Conservation (phyloP, 2,329 filamentous ascomycete species). For the Aspergillus sp. region DNA sequence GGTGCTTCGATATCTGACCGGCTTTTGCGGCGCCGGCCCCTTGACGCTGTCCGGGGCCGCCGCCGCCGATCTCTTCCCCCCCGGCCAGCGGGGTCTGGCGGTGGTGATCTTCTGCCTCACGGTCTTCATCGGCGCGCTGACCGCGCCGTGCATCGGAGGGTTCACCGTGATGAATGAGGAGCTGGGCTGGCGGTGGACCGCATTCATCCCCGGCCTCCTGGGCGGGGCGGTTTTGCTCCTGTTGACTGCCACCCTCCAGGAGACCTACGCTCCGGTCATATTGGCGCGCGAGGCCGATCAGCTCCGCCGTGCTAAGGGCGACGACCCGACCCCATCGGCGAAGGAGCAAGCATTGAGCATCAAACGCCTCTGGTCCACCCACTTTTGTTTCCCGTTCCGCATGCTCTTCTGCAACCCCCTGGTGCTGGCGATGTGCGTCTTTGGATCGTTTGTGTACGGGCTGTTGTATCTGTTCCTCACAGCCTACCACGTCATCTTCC, state of each 20-base stretch:
- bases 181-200: constrained; percentile 52
- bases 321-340: constrained; percentile 54
- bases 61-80: constrained; percentile 58
- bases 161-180: constrained; percentile 48
- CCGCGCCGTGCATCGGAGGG: constrained; percentile 55
- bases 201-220: constrained; percentile 51
- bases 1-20: neutral
- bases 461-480: constrained; percentile 30
- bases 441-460: constrained; percentile 32
- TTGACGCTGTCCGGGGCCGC: constrained; percentile 36
- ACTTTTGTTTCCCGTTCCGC: constrained; percentile 43
- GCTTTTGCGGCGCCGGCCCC: neutral
- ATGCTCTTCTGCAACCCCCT: constrained; percentile 39
- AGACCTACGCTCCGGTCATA: constrained; percentile 54
- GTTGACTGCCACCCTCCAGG: constrained; percentile 44
- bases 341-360: constrained; percentile 51
- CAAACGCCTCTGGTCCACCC: constrained; percentile 43
- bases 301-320: constrained; percentile 51
- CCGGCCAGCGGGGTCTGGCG: constrained; percentile 41
- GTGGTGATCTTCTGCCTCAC: constrained; percentile 52
- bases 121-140: constrained; percentile 51
- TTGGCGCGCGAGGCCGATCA: constrained; percentile 52
- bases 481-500: constrained; percentile 36
- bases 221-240: constrained; percentile 43
- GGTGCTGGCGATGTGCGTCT: constrained; percentile 33